phyloP scores from a whole-genome alignment of 495 filamentous ascomycete species.

The Staphylotrichum longicolle region DNA sequence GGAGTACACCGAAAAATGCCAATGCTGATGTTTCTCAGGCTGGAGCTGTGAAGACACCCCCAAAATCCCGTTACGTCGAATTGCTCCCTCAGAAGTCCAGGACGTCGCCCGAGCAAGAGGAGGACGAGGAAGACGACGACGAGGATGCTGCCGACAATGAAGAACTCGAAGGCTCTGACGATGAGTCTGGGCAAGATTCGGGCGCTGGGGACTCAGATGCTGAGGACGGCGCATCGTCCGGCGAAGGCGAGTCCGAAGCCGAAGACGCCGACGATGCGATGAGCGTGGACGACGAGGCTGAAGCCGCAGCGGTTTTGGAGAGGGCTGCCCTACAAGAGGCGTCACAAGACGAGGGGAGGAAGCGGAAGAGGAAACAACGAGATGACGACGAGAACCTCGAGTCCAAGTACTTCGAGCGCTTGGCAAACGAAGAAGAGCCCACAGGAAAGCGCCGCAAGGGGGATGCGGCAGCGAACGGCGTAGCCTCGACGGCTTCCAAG shows the following conservation, averaged over 20 bases:
- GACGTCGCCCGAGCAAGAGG: constrained; percentile 17
- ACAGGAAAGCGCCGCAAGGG: constrained; percentile 48
- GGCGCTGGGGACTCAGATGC: not conserved
- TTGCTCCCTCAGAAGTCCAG: constrained; percentile 32
- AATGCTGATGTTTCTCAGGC: constrained; percentile 48
- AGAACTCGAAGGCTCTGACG: constrained; percentile 22
- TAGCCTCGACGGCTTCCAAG: constrained; percentile 25
- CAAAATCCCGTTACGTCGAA: constrained; percentile 50
- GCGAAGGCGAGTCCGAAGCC: constrained; percentile 34
- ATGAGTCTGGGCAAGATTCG: constrained; percentile 32
- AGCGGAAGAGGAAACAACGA: constrained; percentile 75
- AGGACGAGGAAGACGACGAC: constrained; percentile 25
- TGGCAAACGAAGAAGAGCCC: constrained; percentile 55
- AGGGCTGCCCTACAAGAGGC: constrained; percentile 27
- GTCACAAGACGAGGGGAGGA: constrained; percentile 40
- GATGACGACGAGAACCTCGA: constrained; percentile 74
- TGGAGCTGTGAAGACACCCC: constrained; percentile 62
- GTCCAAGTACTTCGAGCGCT: constrained; percentile 70
- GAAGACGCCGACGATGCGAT: constrained; percentile 41
- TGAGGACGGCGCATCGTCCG: constrained; percentile 24
- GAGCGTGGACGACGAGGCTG: constrained; percentile 39
- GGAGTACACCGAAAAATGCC: not conserved
- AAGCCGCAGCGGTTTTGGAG: constrained; percentile 36
- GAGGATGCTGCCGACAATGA: constrained; percentile 28
- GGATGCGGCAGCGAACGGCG: constrained; percentile 31